Evolutionary conservation across 2,329 filamentous ascomycete species (phyloP).

Genomic region (Penicillium sp.): DNA sequence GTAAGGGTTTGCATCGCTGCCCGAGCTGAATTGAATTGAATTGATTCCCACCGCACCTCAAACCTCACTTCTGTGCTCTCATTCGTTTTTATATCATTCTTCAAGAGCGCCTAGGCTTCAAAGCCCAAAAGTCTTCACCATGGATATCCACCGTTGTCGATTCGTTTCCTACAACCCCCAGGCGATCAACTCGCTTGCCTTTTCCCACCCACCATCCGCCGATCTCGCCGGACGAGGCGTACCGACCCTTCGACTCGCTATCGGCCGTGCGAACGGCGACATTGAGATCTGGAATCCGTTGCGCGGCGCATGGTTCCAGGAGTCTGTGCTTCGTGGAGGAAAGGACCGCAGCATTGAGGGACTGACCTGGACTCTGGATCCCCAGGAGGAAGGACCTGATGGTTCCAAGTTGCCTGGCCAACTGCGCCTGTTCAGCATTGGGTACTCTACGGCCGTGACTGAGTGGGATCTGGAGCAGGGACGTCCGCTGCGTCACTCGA

Average conservation of each 20-base stretch:
- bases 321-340: conserved; percentile 79
- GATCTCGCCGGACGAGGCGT: conserved; percentile 49
- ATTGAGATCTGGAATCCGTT: conserved; percentile 97
- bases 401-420: conserved; percentile 65
- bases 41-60: conserved; percentile 15
- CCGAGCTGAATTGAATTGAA: conserved; percentile 15
- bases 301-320: conserved; percentile 82
- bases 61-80: conserved; percentile 6
- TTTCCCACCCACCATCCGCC: conserved; percentile 70
- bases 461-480: conserved; percentile 91
- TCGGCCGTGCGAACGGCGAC: conserved; percentile 91
- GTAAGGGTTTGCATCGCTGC: conserved; percentile 19
- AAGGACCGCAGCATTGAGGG: conserved; percentile 86
- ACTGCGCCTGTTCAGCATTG: conserved; percentile 91
- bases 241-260: conserved; percentile 71
- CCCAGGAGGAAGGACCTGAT: conserved; percentile 62
- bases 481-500: conserved; percentile 75
- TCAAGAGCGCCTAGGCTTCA: conserved; percentile 18
- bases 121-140: conserved; percentile 40
- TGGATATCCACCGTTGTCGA: conserved; percentile 97
- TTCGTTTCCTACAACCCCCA: conserved; percentile 92
- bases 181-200: conserved; percentile 90
- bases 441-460: conserved; percentile 86
- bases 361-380: conserved; percentile 86
- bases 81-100: conserved; percentile 5